Evolutionary conservation across 805 yeast genomes (phyloP), one percentile per base, ranked within the genome.

Genomic region (Torulaspora maleeae): DNA sequence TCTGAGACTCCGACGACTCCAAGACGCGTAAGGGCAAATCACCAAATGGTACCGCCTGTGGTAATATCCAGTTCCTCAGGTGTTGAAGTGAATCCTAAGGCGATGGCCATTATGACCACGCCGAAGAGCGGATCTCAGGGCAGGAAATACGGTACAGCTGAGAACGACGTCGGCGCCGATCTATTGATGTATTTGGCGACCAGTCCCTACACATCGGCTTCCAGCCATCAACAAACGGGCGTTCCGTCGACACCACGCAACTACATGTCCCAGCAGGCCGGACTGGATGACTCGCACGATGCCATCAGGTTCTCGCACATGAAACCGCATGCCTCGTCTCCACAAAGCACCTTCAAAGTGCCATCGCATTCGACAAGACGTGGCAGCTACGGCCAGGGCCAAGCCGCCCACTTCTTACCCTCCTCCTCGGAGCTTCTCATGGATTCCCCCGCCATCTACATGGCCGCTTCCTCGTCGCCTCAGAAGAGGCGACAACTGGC

Each of bases 131-230:
- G 38, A 10, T n/a, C 24, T 13, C 10, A 36, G 16, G 38, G 42
- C 43, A 41, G 39, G 28, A 27, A 32, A 42, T 42, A 20, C 27
- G 47, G 48, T n/a, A 8, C 32, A 17, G 41, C 37, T 16, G 54
- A 53, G 10, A 58, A 60, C 44, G 66, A 60, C 24, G 51, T 58
- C 11, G 70, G 67, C 11, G 69, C 68, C 10, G 70, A 66, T 48
- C 39, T 66, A 28, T 51, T 66, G 32, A 61, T 66, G 63, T 66
- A 64, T 43, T 44, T 66, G 13, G 70, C 70, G 1, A 60, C 69
- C 29, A 60, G 66, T 29, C 70, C 70, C 2, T 63, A 61, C 48
- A 53, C 53, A 24, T 36, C 50, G 9, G 22, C 34, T 38, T 15
- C 25, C 20, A 25, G 40, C 20, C 5, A 25, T 10, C 39, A 39